phyloP scores from a whole-genome alignment of 495 filamentous ascomycete genomes.

The Tricharina praecox region DNA sequence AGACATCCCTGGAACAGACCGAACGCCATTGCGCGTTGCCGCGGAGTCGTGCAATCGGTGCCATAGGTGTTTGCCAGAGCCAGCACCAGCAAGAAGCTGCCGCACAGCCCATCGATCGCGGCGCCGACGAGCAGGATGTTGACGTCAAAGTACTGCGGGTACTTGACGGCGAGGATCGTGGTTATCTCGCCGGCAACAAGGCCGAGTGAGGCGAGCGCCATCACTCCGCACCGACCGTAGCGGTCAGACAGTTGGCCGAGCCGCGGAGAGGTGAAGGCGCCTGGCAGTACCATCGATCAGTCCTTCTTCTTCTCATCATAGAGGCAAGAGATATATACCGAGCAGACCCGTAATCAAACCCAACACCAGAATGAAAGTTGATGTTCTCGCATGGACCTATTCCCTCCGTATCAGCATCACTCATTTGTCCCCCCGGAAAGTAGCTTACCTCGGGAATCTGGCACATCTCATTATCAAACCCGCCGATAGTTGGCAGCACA shows the following conservation, averaged over 20 bases:
- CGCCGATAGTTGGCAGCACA: slow-evolving; percentile 47
- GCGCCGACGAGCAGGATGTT: slow-evolving; percentile 58
- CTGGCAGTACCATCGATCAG: no score
- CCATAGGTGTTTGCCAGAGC: slow-evolving; percentile 72
- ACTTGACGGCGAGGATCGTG: slow-evolving; percentile 57
- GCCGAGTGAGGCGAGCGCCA: slow-evolving; percentile 50
- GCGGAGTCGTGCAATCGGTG: slow-evolving; percentile 68
- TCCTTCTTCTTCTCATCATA: no score
- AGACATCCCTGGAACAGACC: slow-evolving; percentile 76
- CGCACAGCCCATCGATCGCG: slow-evolving; percentile 62
- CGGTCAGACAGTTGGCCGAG: slow-evolving; percentile 76
- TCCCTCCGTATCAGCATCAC: no score
- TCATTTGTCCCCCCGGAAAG: no score
- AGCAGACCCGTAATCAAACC: neutral
- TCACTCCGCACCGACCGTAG: slow-evolving; percentile 58
- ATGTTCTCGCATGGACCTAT: slow-evolving; percentile 1
- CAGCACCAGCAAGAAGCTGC: slow-evolving; percentile 69
- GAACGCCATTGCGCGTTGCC: slow-evolving; percentile 66
- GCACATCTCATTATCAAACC: slow-evolving; percentile 56
- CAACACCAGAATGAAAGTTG: slow-evolving; percentile 1
- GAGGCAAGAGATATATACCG: no score
- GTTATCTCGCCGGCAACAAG: slow-evolving; percentile 52
- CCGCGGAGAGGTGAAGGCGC: slow-evolving; percentile 59
- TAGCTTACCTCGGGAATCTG: slow-evolving; percentile 29
- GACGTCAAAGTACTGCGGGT: slow-evolving; percentile 51